Evolutionary conservation across 2,329 filamentous ascomycete genomes (phyloP), one percentile per base, ranked within the genome.

Genomic region (Trichoderma sp.): DNA sequence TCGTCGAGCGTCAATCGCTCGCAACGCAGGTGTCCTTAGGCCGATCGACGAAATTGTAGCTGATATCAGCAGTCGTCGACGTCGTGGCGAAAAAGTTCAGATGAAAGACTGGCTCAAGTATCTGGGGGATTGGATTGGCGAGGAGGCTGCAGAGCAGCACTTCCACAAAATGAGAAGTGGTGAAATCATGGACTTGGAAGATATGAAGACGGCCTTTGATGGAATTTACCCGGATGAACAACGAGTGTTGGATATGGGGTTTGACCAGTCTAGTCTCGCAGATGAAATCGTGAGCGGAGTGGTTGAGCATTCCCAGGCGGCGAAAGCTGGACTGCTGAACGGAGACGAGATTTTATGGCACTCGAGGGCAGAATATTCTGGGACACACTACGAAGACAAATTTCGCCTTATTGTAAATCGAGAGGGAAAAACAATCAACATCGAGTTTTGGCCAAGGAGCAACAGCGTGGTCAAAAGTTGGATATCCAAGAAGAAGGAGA

Each of bases 161-260:
- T 43, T 70, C 5, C 0, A 70, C 9, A 1, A 11, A 11, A 70
- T 70, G 68, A 36, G 3, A 32, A 20, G 15, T 8, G 68, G 68
- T 9, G 30, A 55, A 26, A 58, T 43, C 2, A 65, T 70, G 68
- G 58, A 65, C 6, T 43, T 64, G 58, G 71, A 70, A 17, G 71
- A 65, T 39, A 70, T 70, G 65, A 57, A 58, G 23, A 72, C 32
- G 2, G 65, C 58, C 0, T 70, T 64, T 58, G 66, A 61, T 61
- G 71, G 71, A 6, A 65, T 70, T 43, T 13, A 70, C 11, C 26
- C 43, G 1, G 58, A 50, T n/a, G 57, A 72, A 17, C 43, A 57
- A 43, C 36, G 36, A 9, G 53, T 72, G 12, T 12, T 70, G 47
- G 39, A 64, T 6, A 58, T 69, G 66, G 57, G 66, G 6, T 63